Evolutionary conservation across 106 monocot species (phyloP), one percentile per base, ranked within the genome.

Genomic region (Platanthera zijinensis): DNA sequence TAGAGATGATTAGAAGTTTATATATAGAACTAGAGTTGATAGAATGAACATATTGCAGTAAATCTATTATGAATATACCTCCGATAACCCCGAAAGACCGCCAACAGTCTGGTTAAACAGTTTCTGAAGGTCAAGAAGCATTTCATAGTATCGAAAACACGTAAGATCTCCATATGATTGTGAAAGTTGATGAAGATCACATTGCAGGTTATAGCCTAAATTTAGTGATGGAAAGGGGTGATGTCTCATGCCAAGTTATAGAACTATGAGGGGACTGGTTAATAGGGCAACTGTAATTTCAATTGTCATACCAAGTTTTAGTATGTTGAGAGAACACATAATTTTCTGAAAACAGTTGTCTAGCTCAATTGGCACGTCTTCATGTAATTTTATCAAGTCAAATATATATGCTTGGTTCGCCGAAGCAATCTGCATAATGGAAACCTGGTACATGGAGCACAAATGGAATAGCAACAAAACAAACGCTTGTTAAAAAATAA

Each of bases 381-480:
- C 76, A 84, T 99, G 90, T 77, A 99, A 77, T 75, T 88, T 99
- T 59, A 99, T 92, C 78, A 99, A 84, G 79, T 99, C 94, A 88
- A 99, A 92, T 50, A 99, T 90, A 78, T 84, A 94, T 17, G 85
- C 94, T 79, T 69, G 85, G 73, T 89, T 88, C 76, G 89, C 91
- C 66, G 97, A 91, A 76, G 94, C 97, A 80, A 99, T 88, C 81
- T 99, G 97, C 72, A 99, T 91, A 76, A 99, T 99, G 50, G 97
- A 94, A 4, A 99, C 96, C 96, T 96, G 84, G 63, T 17, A 64
- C 32, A 69, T 14, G 57, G 7, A 22, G 15, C 5, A 70, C 45
- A 70, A 70, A 70, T 70, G 47, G 14, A 70, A 67, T 21, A 61
- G 66, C 12, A 66, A 30, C 12, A 66, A 32, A 25, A 66, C 30